Evolutionary conservation across 2,329 filamentous ascomycete genomes (phyloP).

Genomic region (Pestalotiopsis sp.): DNA sequence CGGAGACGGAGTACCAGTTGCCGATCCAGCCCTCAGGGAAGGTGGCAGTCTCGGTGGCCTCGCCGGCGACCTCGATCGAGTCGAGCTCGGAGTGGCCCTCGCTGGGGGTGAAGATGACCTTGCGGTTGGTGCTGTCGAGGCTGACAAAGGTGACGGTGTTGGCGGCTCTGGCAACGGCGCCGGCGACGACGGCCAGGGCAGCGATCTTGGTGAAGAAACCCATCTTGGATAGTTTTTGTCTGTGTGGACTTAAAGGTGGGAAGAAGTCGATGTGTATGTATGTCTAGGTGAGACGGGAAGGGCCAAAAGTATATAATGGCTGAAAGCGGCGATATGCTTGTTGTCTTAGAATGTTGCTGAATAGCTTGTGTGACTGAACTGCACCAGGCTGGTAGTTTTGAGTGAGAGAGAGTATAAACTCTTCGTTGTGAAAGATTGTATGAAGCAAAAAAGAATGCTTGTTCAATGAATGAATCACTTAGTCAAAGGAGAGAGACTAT

Average conservation of each 20-base stretch:
- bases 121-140: slow-evolving; percentile 54
- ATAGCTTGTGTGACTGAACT: slow-evolving; percentile 6
- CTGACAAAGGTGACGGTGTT: slow-evolving; percentile 61
- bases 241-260: background rate
- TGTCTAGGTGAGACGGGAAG: background rate
- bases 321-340: background rate
- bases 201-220: slow-evolving; percentile 52
- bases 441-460: background rate
- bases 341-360: slow-evolving; percentile 3
- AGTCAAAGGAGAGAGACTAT: slow-evolving; percentile 28
- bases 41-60: slow-evolving; percentile 40
- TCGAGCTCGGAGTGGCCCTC: slow-evolving; percentile 37
- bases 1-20: slow-evolving; percentile 52
- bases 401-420: slow-evolving; percentile 3
- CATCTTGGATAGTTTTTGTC: slow-evolving; percentile 47
- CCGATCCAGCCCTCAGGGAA: slow-evolving; percentile 49
- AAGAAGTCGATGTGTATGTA: background rate
- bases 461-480: slow-evolving; percentile 29
- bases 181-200: slow-evolving; percentile 43
- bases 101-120: slow-evolving; percentile 53
- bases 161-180: slow-evolving; percentile 44
- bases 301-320: background rate
- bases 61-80: slow-evolving; percentile 41
- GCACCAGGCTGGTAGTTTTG: slow-evolving; percentile 3
- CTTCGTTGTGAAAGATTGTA: slow-evolving; percentile 5